Base-by-base conservation (phyloP, 2,329 filamentous ascomycete genomes). In the Thelonectria rubi region DNA sequence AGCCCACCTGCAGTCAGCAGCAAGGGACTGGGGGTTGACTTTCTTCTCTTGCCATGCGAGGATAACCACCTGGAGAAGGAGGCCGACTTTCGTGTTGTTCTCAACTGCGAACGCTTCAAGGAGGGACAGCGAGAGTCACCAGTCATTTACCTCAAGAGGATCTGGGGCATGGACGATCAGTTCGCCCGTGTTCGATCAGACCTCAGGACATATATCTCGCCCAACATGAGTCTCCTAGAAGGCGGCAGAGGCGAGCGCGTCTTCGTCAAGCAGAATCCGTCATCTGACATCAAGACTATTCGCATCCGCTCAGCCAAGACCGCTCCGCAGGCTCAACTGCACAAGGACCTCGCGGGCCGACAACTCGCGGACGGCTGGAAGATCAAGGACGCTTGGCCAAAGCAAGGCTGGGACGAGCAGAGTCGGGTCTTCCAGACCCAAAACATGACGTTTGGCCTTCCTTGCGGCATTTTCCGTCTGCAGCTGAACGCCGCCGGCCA, bases 341-440 rank as follows among this genome's bases (percentile, higher is more conserved):
- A 40, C 3, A n/a, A 18, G 5, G 52, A 30, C 5, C 40, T 37
- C 3, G 32, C 8, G 14, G 32, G 34, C n/a, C 42, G 39, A 20
- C 42, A 55, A n/a, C 21, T 34, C 8, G 34, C 17, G 6, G 20
- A 14, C 10, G 21, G 26, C 34, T 55, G 52, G 52, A 55, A 46
- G 43, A 55, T 55, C 18, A 55, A 37, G 20, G 52, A 55, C 24
- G 52, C 52, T 5, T 55, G 52, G 52, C 52, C 52, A 37, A 55
- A 26, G 15, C 30, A 55, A 24, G 30, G 52, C 17, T 55, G 52
- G 52, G 11, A 11, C 8, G 52, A 55, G 15, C 14, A 15, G 9
- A 26, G 14, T 15, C 40, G 47, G 26, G 26, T 42, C 5, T 55
- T 55, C 6, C 52, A 46, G 30, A 55, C 52, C 11, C 52, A 20